Base-by-base conservation (phyloP, 2,329 filamentous ascomycete genomes). In the Annulohypoxylon truncatum region DNA sequence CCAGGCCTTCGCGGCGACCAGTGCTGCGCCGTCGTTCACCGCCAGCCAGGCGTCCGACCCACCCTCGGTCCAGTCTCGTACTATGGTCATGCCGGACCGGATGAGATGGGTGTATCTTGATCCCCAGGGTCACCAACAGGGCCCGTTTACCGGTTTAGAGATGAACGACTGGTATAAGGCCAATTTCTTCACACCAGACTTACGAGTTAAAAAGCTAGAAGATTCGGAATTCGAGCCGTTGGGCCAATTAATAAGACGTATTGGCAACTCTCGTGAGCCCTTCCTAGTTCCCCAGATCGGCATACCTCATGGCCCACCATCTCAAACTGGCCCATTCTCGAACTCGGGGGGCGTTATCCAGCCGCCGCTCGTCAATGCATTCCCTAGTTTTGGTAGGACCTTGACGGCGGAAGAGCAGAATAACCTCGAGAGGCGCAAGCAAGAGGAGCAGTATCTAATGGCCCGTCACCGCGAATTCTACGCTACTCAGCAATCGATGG, bases 81-180 rank as follows among this genome's bases (percentile, higher is more conserved):
- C 92, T 46, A 98, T 99, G 94, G 95, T 99, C 4, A 98, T 99
- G 96, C 96, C 96, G 1, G 96, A 99, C 78, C 87, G 96, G 12
- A 99, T 99, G 94, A 87, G 95, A 73, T 99, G 96, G 96, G 95
- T 97, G 15, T 99, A 99, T 77, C 90, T 96, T 55, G 96, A 99
- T 77, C 96, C 96, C 4, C 93, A 97, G 76, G 94, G 94, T 20
- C 91, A 93, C 67, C 90, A 93, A 4, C 96, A 99, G 77, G 96
- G 96, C 0, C 96, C 96, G 0, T 99, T 96, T 81, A 97, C 94
- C 38, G 96, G 96, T 1, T 82, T 99, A 52, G 96, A 99, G 79
- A 99, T 99, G 96, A 96, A 99, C 72, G 96, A 99, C 74, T 99
- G 96, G 96, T 99, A 98, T 81, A 98, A 98, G 78, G 95, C 94